Evolutionary conservation across 108 stramenopile species (phyloP), one percentile per base, ranked within the genome.

Genomic region (Pseudonitzschia pungens): DNA sequence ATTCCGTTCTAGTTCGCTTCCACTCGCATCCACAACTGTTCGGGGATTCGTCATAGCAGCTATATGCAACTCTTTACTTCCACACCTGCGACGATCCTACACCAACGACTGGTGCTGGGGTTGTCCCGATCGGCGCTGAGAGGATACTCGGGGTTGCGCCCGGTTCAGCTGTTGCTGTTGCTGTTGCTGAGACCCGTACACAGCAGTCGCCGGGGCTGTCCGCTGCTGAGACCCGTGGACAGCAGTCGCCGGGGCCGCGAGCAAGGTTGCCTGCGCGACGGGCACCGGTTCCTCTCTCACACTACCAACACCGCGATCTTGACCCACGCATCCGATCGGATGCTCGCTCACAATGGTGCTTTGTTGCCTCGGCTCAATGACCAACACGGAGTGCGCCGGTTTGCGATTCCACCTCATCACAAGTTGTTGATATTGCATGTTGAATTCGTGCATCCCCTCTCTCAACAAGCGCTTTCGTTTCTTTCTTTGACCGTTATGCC

Each of bases 381-480:
- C 71, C 32, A 82, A 53, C 27, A 40, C 55, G 5, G 77, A 77
- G n/a, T 74, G 4, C 45, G 45, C 45, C 24, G 81, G 77, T 41
- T 24, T 26, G 22, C 72, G 64, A 72, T 80, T 80, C 83, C 83
- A 84, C 45, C 76, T 44, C 83, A 84, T 84, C 26, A 55, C 1
- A 55, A 26, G 56, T 8, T 52, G 51, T n/a, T 57, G 76, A 80
- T 84, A 48, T 11, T 48, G 33, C 18, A 40, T 71, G 78, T 92
- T 87, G 68, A 92, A 92, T 29, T 89, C 88, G 20, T 72, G 67
- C 41, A 92, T 87, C 14, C 64, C 86, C 45, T 73, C 53, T 22
- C 83, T 54, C 60, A 92, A 70, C 60, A 87, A 63, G 28, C 45
- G 60, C 44, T 82, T 81, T 16, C 82, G 81, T 52, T 58, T 71